A percentile compares a stretch with the other conserved stretches of the same genome.
Conservation (phyloP, 352 stramenopile species). For the Pythium utonaiense region DNA sequence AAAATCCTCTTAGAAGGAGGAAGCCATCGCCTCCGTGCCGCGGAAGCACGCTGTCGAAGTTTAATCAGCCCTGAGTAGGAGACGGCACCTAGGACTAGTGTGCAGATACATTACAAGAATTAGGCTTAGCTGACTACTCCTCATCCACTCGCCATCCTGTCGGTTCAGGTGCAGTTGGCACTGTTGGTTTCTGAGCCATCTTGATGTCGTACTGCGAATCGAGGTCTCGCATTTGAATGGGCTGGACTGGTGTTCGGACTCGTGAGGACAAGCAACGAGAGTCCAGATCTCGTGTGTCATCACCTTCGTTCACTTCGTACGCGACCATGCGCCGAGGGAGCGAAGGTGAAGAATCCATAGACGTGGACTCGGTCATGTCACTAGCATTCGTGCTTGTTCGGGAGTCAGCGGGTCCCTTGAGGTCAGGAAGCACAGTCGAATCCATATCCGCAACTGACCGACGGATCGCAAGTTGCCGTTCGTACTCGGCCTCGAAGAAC, state of each 20-base stretch:
- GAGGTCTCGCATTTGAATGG: background rate
- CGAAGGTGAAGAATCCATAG: background rate
- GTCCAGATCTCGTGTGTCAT: background rate
- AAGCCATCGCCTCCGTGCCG: no score
- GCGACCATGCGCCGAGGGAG: background rate
- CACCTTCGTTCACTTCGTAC: background rate
- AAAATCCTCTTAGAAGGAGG: no score
- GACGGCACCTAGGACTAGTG: no score
- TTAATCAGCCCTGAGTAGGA: no score
- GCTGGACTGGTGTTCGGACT: background rate
- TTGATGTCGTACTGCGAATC: background rate
- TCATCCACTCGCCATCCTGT: background rate
- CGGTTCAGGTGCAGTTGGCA: background rate
- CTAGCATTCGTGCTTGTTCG: background rate
- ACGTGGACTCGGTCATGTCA: background rate
- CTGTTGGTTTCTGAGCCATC: background rate
- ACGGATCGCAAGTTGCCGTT: background rate
- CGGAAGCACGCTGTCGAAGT: no score
- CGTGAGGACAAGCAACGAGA: background rate
- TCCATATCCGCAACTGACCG: background rate
- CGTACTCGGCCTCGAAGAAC: constrained; percentile 18
- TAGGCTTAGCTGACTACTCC: no score
- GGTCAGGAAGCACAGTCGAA: background rate
- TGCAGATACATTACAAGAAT: no score
- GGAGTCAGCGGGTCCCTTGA: background rate